A percentile compares a stretch with the other conserved stretches of the same genome.
Conservation (phyloP, 371 early-diverging fungal genomes). For the Encephalitozoon romaleae region DNA sequence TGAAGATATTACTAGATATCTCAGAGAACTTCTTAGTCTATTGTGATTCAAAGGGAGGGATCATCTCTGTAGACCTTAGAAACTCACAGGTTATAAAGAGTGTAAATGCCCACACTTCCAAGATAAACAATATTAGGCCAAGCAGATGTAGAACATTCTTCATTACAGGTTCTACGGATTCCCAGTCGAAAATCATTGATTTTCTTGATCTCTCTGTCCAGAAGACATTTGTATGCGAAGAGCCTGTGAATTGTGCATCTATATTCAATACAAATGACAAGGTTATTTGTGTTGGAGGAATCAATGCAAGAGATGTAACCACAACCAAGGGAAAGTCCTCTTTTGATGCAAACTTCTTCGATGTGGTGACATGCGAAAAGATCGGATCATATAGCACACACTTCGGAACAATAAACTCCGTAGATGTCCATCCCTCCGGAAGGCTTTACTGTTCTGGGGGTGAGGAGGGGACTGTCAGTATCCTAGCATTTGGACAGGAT, state of each 20-base stretch:
- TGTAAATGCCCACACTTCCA: slow-evolving; percentile 64
- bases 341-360: slow-evolving; percentile 95
- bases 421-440: slow-evolving; percentile 87
- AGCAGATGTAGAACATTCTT: slow-evolving; percentile 80
- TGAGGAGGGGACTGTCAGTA: slow-evolving; percentile 48
- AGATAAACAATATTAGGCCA: slow-evolving; percentile 84
- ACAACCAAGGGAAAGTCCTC: slow-evolving; percentile 81
- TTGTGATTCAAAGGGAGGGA: slow-evolving; percentile 66
- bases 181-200: slow-evolving; percentile 78
- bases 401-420: slow-evolving; percentile 96
- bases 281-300: slow-evolving; percentile 66
- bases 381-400: slow-evolving; percentile 92
- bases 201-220: slow-evolving; percentile 69
- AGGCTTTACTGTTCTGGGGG: slow-evolving; percentile 63
- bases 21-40: slow-evolving; percentile 76
- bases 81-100: slow-evolving; percentile 63
- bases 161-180: slow-evolving; percentile 88
- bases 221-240: slow-evolving; percentile 76
- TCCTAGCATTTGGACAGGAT: slow-evolving; percentile 46
- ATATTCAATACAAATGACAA: slow-evolving; percentile 68
- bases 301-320: slow-evolving; percentile 83
- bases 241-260: slow-evolving; percentile 85
- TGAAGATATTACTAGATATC: slow-evolving; percentile 77
- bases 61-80: slow-evolving; percentile 48
- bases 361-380: slow-evolving; percentile 85